Base-by-base conservation (phyloP, 805 yeast genomes). In the Pichia nakasei region DNA sequence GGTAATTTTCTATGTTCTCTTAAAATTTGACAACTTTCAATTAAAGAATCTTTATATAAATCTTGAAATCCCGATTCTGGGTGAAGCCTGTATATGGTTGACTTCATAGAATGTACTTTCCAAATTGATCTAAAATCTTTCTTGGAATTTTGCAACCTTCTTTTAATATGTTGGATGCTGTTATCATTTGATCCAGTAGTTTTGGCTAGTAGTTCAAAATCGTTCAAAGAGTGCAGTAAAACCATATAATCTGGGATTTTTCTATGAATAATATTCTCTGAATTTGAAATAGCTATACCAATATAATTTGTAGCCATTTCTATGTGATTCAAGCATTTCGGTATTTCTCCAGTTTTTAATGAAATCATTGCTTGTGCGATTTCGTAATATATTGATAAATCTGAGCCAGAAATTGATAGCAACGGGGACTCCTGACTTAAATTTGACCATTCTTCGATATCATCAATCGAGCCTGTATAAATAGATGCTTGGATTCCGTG, bases 401-500 rank as follows among this genome's bases (percentile, higher is more conserved):
- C 66, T 1, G 76, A 74, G 34, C 78, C 82, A 5, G 75, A 70
- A 34, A 68, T 66, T 1, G 53, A 47, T 2, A 59, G 57, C 3
- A 57, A 52, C 8, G 60, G 55, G 22, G 48, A 54, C 15, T 50
- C 47, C 41, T 79, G 80, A 5, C 83, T 64, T 13, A 69, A 60
- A 17, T 64, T 54, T 1, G 78, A 61, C 96, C 96, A 88, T 37
- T 69, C 65, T 9, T 58, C 56, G 2, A 88, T 58, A 12, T 70
- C 68, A 0, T 58, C 56, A 33, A 73, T 52, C 34, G 78, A 75
- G 0, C 88, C 87, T 1, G 79, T 69, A 21, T 77, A 69, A 53
- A 86, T 76, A 0, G 95, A 76, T 0, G 95, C 82, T 47, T 83
- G 85, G 3, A 87, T 61, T 0, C 89, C 97, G 37, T 82, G 71